phyloP scores from a whole-genome alignment of 345 rosid species.

The Bretschneidera sinensis region DNA sequence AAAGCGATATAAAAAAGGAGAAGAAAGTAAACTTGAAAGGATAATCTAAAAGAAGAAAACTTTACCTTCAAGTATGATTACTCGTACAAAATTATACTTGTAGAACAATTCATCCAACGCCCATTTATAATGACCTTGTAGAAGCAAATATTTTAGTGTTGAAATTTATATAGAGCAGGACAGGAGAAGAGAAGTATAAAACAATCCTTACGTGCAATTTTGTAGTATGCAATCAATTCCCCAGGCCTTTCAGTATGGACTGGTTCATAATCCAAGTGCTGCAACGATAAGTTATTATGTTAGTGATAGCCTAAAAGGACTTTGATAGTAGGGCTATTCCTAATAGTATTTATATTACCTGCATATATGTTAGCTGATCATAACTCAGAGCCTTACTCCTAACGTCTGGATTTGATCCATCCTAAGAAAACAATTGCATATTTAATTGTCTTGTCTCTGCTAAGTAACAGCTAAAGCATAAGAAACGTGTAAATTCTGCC shows the following conservation, averaged over 20 bases:
- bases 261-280: slow-evolving; percentile 80
- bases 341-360: slow-evolving; percentile 39
- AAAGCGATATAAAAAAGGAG: slow-evolving; percentile 4
- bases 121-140: slow-evolving; percentile 91
- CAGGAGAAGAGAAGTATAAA: slow-evolving; percentile 20
- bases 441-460: neutral
- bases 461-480: neutral
- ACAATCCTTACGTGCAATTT: slow-evolving; percentile 68
- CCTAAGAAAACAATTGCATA: slow-evolving; percentile 38
- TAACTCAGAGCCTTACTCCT: slow-evolving; percentile 79
- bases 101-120: slow-evolving; percentile 86
- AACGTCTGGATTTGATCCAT: slow-evolving; percentile 70
- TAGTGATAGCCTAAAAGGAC: neutral
- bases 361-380: slow-evolving; percentile 76
- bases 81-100: slow-evolving; percentile 71
- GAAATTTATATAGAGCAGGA: slow-evolving; percentile 14
- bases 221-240: slow-evolving; percentile 88
- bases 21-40: neutral
- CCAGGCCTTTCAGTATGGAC: slow-evolving; percentile 86
- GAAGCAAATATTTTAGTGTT: slow-evolving; percentile 19
- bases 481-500: neutral
- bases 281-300: slow-evolving; percentile 23
- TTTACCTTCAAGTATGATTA: slow-evolving; percentile 91
- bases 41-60: slow-evolving; percentile 12
- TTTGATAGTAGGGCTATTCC: slow-evolving; percentile 10